phyloP scores from a whole-genome alignment of 495 filamentous ascomycete species.

The Trypethelium eluteriae region DNA sequence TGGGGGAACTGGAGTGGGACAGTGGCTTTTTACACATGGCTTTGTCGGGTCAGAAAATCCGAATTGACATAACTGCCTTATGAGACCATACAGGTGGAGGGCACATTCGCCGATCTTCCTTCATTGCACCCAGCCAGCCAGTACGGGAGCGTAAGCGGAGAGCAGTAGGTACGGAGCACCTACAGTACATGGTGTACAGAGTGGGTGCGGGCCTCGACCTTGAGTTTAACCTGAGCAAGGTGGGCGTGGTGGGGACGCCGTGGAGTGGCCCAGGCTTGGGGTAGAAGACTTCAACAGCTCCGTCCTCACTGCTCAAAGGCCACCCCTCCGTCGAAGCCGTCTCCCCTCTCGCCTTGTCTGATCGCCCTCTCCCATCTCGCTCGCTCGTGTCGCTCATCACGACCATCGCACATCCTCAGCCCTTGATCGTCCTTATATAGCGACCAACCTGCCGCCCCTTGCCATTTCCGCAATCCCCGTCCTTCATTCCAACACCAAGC shows the following conservation, averaged over 20 bases:
- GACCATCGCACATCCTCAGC: neutral
- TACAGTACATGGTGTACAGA: too few species aligned
- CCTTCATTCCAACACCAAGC: conserved; percentile 11
- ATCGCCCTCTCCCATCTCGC: neutral
- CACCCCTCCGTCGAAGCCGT: neutral
- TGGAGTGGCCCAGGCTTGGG: neutral
- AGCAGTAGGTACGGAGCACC: neutral
- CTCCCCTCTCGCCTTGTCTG: neutral
- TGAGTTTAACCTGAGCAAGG: too few species aligned
- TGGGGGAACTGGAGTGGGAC: too few species aligned
- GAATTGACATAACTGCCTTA: too few species aligned
- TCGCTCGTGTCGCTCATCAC: neutral
- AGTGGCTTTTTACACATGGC: too few species aligned
- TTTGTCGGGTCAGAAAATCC: too few species aligned
- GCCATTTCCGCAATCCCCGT: neutral
- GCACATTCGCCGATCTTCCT: too few species aligned
- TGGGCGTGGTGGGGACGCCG: neutral
- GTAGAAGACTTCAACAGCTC: conserved; percentile 2
- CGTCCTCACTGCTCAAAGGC: neutral
- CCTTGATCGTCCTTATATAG: neutral
- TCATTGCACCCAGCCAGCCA: neutral
- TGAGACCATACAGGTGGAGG: too few species aligned
- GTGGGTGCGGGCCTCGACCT: too few species aligned
- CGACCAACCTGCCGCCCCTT: neutral
- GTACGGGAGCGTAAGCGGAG: neutral